These are phyloP conservation scores for Gnaphalium uliginosum DNA, from an alignment of 129 eudicot species.

Conservation along the genomic window DNA sequence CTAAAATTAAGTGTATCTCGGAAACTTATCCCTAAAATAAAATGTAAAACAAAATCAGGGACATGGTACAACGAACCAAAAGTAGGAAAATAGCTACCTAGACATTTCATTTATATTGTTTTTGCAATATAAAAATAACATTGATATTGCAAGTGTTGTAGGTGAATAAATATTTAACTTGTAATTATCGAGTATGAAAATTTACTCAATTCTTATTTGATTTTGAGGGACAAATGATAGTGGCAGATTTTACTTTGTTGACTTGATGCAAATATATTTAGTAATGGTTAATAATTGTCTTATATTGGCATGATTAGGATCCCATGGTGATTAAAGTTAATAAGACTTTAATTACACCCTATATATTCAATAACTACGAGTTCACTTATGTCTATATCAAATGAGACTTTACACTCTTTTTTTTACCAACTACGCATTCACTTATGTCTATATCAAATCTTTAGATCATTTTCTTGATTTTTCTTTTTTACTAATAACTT, in stretches of 20 bases:
- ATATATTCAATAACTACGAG: background rate
- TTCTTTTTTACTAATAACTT: too few species aligned
- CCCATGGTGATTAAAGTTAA: background rate
- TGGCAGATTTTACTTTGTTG: background rate
- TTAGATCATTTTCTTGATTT: too few species aligned
- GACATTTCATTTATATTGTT: too few species aligned
- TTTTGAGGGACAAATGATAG: background rate
- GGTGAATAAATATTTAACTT: background rate
- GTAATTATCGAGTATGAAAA: background rate
- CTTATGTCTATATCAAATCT: background rate
- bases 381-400: too few species aligned
- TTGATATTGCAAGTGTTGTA: too few species aligned
- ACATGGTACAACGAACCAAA: too few species aligned
- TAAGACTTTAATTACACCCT: background rate
- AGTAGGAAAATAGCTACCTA: too few species aligned
- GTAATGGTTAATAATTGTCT: background rate
- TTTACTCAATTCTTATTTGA: background rate
- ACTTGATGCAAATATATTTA: background rate
- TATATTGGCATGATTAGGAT: background rate
- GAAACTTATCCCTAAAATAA: too few species aligned
- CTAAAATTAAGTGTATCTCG: too few species aligned
- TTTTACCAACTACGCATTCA: background rate
- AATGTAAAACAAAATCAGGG: too few species aligned
- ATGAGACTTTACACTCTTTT: too few species aligned
- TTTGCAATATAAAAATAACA: too few species aligned